phyloP scores from a whole-genome alignment of 768 basidiomycete genomes.

The Sutorius australiensis region DNA sequence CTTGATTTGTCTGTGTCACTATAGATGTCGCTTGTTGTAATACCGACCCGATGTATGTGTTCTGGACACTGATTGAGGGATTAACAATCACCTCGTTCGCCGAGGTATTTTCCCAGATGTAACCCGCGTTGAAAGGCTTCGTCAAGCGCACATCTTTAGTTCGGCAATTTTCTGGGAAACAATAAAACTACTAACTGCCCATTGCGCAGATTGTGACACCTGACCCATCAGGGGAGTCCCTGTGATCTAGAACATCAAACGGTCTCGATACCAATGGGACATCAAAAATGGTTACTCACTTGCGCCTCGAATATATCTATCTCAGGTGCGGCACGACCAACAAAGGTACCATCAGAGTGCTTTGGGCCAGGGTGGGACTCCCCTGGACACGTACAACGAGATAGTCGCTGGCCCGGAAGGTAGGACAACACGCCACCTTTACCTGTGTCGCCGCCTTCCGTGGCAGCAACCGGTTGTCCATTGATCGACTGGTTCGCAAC shows the following conservation, averaged over 20 bases:
- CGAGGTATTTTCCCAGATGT: slow-evolving; percentile 62
- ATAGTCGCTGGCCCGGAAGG: slow-evolving; percentile 77
- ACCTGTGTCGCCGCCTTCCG: slow-evolving; percentile 50
- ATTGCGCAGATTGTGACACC: slow-evolving; percentile 85
- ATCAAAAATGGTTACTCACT: slow-evolving; percentile 24
- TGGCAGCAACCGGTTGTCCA: slow-evolving; percentile 61
- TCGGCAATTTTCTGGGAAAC: neutral
- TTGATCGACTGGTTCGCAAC: slow-evolving; percentile 76
- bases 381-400: slow-evolving; percentile 79
- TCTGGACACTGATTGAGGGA: slow-evolving; percentile 49
- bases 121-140: slow-evolving; percentile 73
- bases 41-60: slow-evolving; percentile 63
- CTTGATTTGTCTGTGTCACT: slow-evolving; percentile 60
- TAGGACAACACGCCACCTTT: slow-evolving; percentile 56
- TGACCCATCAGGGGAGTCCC: slow-evolving; percentile 43
- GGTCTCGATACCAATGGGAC: slow-evolving; percentile 9
- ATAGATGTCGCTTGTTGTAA: slow-evolving; percentile 80
- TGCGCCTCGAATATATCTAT: slow-evolving; percentile 90
- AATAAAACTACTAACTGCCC: slow-evolving; percentile 52
- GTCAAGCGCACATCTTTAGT: neutral
- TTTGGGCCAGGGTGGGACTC: slow-evolving; percentile 84
- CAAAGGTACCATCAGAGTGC: slow-evolving; percentile 68
- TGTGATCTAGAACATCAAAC: slow-evolving; percentile 41
- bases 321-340: slow-evolving; percentile 82
- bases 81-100: slow-evolving; percentile 57